Conservation (phyloP, 2,329 filamentous ascomycete genomes). For the Botrytis elliptica region DNA sequence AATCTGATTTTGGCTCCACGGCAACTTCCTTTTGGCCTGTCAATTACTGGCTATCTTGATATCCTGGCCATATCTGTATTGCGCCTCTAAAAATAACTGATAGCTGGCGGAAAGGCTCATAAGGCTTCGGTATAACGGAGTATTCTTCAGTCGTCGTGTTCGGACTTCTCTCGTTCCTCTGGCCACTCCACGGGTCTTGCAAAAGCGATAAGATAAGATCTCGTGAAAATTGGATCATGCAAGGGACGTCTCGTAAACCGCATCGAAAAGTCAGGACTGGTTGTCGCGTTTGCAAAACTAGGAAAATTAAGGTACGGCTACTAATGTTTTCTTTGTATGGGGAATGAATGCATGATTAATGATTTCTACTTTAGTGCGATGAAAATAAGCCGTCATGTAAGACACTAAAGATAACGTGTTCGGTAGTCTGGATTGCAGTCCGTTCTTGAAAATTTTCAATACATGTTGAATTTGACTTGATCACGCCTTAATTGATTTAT, state of each 20-base stretch:
- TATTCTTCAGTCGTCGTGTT: not conserved
- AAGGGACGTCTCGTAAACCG: conserved; percentile 17
- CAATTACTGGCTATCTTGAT: not conserved
- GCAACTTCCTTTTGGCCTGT: not conserved
- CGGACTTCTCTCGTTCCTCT: not conserved
- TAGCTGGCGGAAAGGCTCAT: not conserved
- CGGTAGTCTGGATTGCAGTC: not conserved
- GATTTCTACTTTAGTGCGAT: conserved; percentile 40
- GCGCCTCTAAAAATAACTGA: not conserved
- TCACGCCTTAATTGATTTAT: not conserved
- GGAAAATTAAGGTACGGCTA: conserved; percentile 44
- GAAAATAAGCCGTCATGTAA: conserved; percentile 42
- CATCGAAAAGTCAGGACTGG: conserved; percentile 42
- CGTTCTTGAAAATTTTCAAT: not conserved
- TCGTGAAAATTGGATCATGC: not conserved
- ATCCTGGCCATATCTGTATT: not conserved
- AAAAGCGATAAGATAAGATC: conserved; percentile 1
- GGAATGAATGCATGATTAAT: not conserved
- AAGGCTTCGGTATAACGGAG: not conserved
- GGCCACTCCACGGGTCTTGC: not conserved
- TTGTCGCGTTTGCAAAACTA: conserved; percentile 42
- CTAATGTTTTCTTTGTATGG: not conserved
- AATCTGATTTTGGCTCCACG: not conserved
- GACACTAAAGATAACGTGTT: not conserved
- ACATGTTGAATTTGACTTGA: not conserved